Percentiles rank a stretch among this genome's conserved stretches.
These are phyloP conservation scores for Amphibolis antarctica DNA, from an alignment of 106 monocot species.

Conservation along the genomic window DNA sequence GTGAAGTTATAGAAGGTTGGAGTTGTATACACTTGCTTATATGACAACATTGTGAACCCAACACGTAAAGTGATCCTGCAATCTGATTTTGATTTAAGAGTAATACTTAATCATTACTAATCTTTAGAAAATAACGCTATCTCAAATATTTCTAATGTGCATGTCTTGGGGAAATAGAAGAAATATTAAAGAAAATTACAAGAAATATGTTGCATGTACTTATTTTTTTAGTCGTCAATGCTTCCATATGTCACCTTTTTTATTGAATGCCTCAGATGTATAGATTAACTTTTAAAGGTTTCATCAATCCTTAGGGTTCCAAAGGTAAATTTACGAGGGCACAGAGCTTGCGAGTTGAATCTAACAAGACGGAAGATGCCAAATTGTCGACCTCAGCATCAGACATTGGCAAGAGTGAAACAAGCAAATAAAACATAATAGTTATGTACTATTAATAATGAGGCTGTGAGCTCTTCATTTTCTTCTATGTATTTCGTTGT, in stretches of 20 bases:
- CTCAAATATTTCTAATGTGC: neutral
- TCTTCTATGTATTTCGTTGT: neutral
- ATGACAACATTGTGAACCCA: too few relatives aligned
- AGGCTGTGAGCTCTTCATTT: neutral
- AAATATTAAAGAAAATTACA: too few relatives aligned
- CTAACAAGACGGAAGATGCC: neutral
- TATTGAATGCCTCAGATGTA: too few relatives aligned
- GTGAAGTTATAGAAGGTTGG: too few relatives aligned
- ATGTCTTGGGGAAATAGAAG: too few relatives aligned
- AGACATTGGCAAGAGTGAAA: neutral
- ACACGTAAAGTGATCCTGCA: too few relatives aligned
- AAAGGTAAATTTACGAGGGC: slow-evolving; percentile 33
- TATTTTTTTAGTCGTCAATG: neutral
- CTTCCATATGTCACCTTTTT: too few relatives aligned
- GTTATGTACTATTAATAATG: neutral
- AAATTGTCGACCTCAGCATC: neutral
- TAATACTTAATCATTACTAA: too few relatives aligned
- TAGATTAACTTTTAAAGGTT: neutral
- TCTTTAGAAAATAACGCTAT: too few relatives aligned
- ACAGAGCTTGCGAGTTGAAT: slow-evolving; percentile 33
- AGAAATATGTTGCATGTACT: neutral
- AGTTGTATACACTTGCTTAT: too few relatives aligned
- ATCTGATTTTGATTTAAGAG: too few relatives aligned
- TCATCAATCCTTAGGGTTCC: slow-evolving; percentile 25
- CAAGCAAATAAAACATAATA: neutral